A percentile compares a stretch with the other conserved stretches of the same genome.
Evolutionary conservation across 2,329 filamentous ascomycete species (phyloP).

Genomic region (Fusarium sublunatum): DNA sequence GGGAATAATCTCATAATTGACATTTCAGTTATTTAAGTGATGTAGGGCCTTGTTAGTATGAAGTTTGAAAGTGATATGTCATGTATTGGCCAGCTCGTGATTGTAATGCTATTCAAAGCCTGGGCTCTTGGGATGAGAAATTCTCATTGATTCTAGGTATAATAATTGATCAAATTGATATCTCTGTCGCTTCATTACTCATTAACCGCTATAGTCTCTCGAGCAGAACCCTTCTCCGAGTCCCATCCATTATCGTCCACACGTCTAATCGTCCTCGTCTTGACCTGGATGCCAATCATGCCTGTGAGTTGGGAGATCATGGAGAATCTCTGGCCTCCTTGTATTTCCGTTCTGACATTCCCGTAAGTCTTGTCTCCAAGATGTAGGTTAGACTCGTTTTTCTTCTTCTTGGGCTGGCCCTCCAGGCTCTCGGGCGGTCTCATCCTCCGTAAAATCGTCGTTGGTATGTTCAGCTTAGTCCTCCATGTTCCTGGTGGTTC

Average conservation of each 20-base stretch:
- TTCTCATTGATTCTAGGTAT: no score
- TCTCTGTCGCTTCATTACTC: constrained; percentile 23
- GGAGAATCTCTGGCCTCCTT: constrained; percentile 42
- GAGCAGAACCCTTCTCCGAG: constrained; percentile 19
- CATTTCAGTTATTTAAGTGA: no score
- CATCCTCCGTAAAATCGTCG: constrained; percentile 5
- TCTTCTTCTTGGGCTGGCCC: constrained; percentile 40
- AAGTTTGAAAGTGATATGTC: no score
- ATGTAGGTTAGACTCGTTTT: constrained; percentile 40
- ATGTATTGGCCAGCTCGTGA: no score
- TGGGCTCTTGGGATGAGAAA: no score
- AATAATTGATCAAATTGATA: background rate
- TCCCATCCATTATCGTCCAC: constrained; percentile 26
- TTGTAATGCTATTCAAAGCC: no score
- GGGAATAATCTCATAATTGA: no score
- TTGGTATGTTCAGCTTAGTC: constrained; percentile 9
- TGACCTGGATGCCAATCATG: constrained; percentile 40
- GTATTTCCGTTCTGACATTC: constrained; percentile 49
- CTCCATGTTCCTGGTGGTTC: constrained; percentile 1
- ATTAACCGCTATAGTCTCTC: constrained; percentile 11
- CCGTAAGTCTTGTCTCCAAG: constrained; percentile 48
- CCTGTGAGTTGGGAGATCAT: constrained; percentile 41
- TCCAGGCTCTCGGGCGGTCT: constrained; percentile 4
- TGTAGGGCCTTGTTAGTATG: no score
- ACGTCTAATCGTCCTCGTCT: constrained; percentile 37